Base-by-base conservation (phyloP, 495 filamentous ascomycete genomes). In the Hypoxylon fragiforme region DNA sequence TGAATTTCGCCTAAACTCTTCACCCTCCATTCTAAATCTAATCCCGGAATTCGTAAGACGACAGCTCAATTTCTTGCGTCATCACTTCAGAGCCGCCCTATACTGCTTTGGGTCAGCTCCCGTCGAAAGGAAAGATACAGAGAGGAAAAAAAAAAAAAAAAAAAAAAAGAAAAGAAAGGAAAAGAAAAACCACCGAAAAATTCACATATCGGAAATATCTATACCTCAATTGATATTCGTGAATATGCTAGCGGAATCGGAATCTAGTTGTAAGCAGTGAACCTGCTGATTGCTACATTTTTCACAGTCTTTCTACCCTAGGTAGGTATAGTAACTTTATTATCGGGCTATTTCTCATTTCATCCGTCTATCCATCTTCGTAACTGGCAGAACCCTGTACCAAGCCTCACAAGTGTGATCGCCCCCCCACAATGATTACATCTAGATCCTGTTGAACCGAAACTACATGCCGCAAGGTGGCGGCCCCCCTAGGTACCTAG, bases 351-450 rank as follows among this genome's bases (percentile, higher is more conserved):
- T 54, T 41, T 44, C 54, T 57, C 48, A 54, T 57, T 59, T 58
- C 44, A 44, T 63, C 54, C 16, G 42, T 49, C 40, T n/a, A n/a
- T n/a, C n/a, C n/a, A n/a, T n/a, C n/a, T n/a, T 34, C 24, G 31
- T 32, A 35, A 26, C 26, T 54, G 7, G 32, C 31, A 44, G 35
- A 57, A 58, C 54, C 60, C 54, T 57, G 54, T 39, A 45, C 54
- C 54, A 63, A 54, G 60, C 60, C 60, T 63, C 60, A 50, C 50
- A 58, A 63, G 60, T 63, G 60, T 63, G 60, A 63, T 63, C 60
- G 60, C 32, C 60, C 60, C 60, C 60, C 60, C 60, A 63, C 60
- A 63, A 63, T 50, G 54, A 63, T 45, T 54, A 58, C 60, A 56
- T 63, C 60, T 54, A 63, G 54, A 63, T 63, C 60, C 54, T 63